Evolutionary conservation across 208 protist species (phyloP).

Genomic region (Trypanosoma conorhini): DNA sequence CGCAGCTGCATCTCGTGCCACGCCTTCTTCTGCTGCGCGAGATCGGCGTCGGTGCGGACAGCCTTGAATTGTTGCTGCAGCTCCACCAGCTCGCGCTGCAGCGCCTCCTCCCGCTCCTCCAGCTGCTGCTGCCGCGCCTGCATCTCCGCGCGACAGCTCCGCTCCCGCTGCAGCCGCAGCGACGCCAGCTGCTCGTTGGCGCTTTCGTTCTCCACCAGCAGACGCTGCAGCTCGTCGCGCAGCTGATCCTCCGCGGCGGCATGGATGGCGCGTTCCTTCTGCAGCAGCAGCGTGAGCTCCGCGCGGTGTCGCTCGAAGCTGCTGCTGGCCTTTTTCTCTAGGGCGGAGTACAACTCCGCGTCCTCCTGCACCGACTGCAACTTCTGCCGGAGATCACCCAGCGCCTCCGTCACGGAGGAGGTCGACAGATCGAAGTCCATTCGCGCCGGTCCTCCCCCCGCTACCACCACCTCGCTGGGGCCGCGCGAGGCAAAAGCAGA

Average conservation of each 20-base stretch:
- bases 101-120: constrained; percentile 18
- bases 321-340: constrained; percentile 40
- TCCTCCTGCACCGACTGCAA: constrained; percentile 58
- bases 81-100: constrained; percentile 8
- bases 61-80: constrained; percentile 4
- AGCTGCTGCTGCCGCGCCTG: constrained; percentile 22
- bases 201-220: constrained; percentile 37
- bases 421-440: constrained; percentile 38
- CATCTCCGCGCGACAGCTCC: constrained; percentile 11
- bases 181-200: constrained; percentile 28
- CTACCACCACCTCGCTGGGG: background rate
- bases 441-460: background rate
- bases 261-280: constrained; percentile 69
- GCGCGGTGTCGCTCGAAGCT: constrained; percentile 70
- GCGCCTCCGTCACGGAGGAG: constrained; percentile 30
- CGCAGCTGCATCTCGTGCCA: constrained; percentile 32
- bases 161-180: constrained; percentile 32
- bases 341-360: constrained; percentile 38
- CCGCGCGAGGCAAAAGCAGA: too few species aligned
- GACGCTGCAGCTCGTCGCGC: constrained; percentile 36
- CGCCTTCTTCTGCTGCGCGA: constrained; percentile 17
- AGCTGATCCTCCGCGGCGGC: constrained; percentile 54
- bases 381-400: constrained; percentile 47
- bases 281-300: constrained; percentile 65
- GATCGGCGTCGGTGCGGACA: background rate